phyloP scores from a whole-genome alignment of 2,329 filamentous ascomycete species.

The Claviceps quebecensis region DNA sequence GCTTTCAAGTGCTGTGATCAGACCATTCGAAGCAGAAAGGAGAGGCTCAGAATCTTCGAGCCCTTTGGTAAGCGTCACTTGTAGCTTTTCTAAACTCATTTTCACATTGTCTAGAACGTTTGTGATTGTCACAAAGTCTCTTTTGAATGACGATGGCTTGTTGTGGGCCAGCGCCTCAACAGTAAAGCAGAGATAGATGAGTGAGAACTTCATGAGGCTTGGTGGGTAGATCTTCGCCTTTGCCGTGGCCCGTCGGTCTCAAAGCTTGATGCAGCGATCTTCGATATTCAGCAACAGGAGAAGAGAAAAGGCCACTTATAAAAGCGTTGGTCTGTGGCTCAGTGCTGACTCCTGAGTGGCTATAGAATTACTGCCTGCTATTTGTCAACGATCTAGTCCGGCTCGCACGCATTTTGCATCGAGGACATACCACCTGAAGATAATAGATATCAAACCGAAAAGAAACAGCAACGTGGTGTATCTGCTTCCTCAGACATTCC shows the following conservation, averaged over 20 bases:
- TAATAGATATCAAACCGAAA: background rate
- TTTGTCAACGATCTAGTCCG: background rate
- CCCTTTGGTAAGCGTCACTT: background rate
- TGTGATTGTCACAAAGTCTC: background rate
- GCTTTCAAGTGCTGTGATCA: background rate
- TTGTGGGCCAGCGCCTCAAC: background rate
- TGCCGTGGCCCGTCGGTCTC: too few species aligned
- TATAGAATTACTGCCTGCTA: background rate
- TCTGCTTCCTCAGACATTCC: too few species aligned
- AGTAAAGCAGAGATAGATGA: slow-evolving; percentile 5
- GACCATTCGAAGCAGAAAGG: background rate
- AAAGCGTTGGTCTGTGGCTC: too few species aligned
- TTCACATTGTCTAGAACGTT: background rate
- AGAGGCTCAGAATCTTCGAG: background rate
- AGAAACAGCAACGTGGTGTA: background rate
- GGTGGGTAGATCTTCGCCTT: background rate
- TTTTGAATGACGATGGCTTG: background rate
- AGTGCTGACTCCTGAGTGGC: background rate
- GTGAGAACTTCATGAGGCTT: slow-evolving; percentile 5
- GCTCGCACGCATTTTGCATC: background rate
- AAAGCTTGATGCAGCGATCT: too few species aligned
- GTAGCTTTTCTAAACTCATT: background rate
- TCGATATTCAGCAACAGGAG: too few species aligned
- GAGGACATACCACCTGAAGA: background rate
- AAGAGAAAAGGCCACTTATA: too few species aligned